Evolutionary conservation across 1,284 basidiomycete genomes (phyloP), one percentile per base, ranked within the genome.

Genomic region (Papiliotrema nemorosa): DNA sequence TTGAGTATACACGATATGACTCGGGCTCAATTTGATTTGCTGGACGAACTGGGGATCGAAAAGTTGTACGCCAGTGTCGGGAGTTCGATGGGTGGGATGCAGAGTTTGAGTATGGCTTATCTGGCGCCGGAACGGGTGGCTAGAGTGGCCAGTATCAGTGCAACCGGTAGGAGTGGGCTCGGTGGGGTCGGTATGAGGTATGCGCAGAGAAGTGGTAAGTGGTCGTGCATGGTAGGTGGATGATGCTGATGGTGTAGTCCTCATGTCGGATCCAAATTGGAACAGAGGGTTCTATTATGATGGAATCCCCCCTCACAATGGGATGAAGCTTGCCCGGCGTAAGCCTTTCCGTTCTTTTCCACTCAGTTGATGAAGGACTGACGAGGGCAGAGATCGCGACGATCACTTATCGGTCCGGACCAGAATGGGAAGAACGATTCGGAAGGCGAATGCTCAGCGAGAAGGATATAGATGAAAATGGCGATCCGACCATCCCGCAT

Each of bases 261-360:
- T 99, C 47, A 99, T 98, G 94, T 86, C 92, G 5, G 94, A 99
- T 74, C 94, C 94, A 0, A 97, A 98, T 62, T 99, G 94, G 96
- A 98, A 98, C 60, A 85, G 92, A 36, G 94, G 96, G 1, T 97
- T 94, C 73, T 99, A 99, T 76, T 99, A 99, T 68, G 87, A 90
- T 47, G 80, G 82, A n/a, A 70, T 93, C 13, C 96, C 94, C 1
- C 94, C 94, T 2, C 96, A 98, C 71, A 89, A 86, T 2, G 94
- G 94, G 22, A 97, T 98, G 92, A 99, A 99, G 75, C 82, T 99
- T 29, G 96, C 94, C 16, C 82, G 94, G 56, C 94, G 90, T 91
- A 70, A 66, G 88, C 80, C 18, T 42, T 27, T 29, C 27, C 27
- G 9, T 20, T 38, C 31, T 42, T 44, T 21, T n/a, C n/a, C n/a